These are phyloP conservation scores for Trichosporon coremiiforme DNA, from an alignment of 1,284 basidiomycete species.

Conservation along the genomic window DNA sequence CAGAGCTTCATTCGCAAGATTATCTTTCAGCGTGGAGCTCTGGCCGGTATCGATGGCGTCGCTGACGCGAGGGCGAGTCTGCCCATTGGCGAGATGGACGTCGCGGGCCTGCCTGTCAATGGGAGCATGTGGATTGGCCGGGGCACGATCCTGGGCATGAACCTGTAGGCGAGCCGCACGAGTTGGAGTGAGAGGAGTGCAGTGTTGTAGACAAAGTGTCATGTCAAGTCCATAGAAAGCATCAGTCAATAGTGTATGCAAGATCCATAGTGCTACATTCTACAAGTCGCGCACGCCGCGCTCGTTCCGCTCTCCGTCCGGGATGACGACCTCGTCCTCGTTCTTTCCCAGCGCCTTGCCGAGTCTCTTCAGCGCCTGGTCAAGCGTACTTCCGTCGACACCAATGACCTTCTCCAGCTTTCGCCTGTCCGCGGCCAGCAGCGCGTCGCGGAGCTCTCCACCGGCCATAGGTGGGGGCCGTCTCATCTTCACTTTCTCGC, in stretches of 20 bases:
- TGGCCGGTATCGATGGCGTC: constrained; percentile 52
- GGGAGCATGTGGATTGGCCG: constrained; percentile 49
- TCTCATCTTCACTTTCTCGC: not conserved
- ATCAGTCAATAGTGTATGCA: not conserved
- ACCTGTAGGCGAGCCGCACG: not conserved
- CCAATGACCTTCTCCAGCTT: constrained; percentile 7
- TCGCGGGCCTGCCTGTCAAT: constrained; percentile 47
- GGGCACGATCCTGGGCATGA: not conserved
- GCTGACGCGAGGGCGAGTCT: constrained; percentile 41
- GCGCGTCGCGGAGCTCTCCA: constrained; percentile 14
- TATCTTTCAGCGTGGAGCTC: constrained; percentile 54
- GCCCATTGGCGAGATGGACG: constrained; percentile 39
- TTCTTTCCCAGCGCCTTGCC: constrained; percentile 20
- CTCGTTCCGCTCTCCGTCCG: constrained; percentile 28
- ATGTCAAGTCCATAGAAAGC: not conserved
- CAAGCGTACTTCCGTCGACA: constrained; percentile 14
- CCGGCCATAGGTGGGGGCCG: not conserved
- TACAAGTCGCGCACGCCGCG: constrained; percentile 32
- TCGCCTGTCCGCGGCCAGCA: constrained; percentile 1
- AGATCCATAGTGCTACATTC: not conserved
- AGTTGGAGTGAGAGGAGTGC: no score
- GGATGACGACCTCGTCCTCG: constrained; percentile 19
- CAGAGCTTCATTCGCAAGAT: constrained; percentile 54
- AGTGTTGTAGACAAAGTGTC: not conserved
- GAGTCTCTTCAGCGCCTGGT: constrained; percentile 19